Evolutionary conservation across 192 early-diverging fungal species (phyloP).

Genomic region (Entomortierella lignicola): DNA sequence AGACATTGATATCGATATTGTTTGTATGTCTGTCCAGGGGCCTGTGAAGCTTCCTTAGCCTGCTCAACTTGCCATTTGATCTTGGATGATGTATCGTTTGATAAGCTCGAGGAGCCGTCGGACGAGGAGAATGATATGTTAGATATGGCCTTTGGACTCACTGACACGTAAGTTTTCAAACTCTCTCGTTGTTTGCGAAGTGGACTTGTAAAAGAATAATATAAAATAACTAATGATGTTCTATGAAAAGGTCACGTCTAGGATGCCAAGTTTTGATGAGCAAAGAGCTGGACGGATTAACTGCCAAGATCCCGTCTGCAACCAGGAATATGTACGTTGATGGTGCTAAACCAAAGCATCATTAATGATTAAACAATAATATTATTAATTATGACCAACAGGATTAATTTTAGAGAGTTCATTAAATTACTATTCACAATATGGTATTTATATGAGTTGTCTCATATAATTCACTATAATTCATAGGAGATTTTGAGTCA

Average conservation of each 20-base stretch:
- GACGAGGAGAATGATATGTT: conserved; percentile 99
- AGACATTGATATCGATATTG: neutral
- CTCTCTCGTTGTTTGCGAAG: no score
- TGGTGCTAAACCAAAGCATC: conserved; percentile 60
- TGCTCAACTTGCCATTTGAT: conserved; percentile 98
- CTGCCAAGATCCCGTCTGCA: conserved; percentile 88
- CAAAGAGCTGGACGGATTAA: conserved; percentile 89
- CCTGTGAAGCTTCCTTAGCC: conserved; percentile 95
- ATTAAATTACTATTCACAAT: neutral
- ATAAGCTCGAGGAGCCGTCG: conserved; percentile 89
- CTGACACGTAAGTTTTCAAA: conserved; percentile 80
- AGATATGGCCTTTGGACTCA: conserved; percentile 95
- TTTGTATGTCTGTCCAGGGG: conserved; percentile 59
- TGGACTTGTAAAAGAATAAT: no score
- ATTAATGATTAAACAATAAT: conserved; percentile 18
- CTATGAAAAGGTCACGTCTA: conserved; percentile 84
- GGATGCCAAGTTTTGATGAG: conserved; percentile 93
- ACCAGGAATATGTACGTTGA: conserved; percentile 92
- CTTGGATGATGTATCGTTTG: conserved; percentile 81
- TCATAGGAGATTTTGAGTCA: no score
- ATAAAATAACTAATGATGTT: no score
- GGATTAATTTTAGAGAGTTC: no score
- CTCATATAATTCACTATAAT: no score
- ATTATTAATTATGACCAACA: no score
- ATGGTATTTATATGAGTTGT: no score